phyloP scores from a whole-genome alignment of 1,284 basidiomycete species.

The Tilletia horrida region DNA sequence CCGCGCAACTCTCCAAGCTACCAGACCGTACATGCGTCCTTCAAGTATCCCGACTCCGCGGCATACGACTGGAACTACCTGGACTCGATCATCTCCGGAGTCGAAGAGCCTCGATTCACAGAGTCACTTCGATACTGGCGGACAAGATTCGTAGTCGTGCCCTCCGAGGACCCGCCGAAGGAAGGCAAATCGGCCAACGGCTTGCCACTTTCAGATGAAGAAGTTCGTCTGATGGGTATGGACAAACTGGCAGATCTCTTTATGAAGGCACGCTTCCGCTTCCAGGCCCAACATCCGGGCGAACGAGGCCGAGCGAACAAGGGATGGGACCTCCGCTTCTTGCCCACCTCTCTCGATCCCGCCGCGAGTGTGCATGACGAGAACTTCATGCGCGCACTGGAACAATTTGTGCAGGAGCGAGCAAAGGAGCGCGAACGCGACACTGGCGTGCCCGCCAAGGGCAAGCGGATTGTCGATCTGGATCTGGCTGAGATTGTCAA shows the following conservation, averaged over 20 bases:
- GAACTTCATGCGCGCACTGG: slow-evolving; percentile 44
- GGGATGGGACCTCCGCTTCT: slow-evolving; percentile 34
- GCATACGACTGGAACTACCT: slow-evolving; percentile 56
- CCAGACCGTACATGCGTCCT: slow-evolving; percentile 72
- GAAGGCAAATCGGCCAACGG: slow-evolving; percentile 47
- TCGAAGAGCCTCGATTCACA: slow-evolving; percentile 46
- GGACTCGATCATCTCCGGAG: slow-evolving; percentile 56
- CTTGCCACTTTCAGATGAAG: slow-evolving; percentile 67
- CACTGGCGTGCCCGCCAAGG: neutral
- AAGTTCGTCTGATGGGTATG: slow-evolving; percentile 81
- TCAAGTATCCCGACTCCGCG: slow-evolving; percentile 72
- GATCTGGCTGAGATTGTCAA: slow-evolving; percentile 21
- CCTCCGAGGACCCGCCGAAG: slow-evolving; percentile 71
- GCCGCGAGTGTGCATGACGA: slow-evolving; percentile 46
- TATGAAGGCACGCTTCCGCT: slow-evolving; percentile 39
- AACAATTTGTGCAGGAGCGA: slow-evolving; percentile 26
- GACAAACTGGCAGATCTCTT: slow-evolving; percentile 87
- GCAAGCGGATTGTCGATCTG: neutral
- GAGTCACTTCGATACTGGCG: slow-evolving; percentile 70
- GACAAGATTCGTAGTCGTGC: slow-evolving; percentile 90
- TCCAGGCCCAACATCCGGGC: slow-evolving; percentile 27
- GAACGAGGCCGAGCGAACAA: slow-evolving; percentile 16
- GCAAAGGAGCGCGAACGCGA: slow-evolving; percentile 13
- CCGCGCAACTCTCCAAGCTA: slow-evolving; percentile 82
- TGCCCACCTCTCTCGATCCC: slow-evolving; percentile 53